These are phyloP conservation scores for Arthromyces matolae DNA, from an alignment of 768 basidiomycete species.

Conservation along the genomic window DNA sequence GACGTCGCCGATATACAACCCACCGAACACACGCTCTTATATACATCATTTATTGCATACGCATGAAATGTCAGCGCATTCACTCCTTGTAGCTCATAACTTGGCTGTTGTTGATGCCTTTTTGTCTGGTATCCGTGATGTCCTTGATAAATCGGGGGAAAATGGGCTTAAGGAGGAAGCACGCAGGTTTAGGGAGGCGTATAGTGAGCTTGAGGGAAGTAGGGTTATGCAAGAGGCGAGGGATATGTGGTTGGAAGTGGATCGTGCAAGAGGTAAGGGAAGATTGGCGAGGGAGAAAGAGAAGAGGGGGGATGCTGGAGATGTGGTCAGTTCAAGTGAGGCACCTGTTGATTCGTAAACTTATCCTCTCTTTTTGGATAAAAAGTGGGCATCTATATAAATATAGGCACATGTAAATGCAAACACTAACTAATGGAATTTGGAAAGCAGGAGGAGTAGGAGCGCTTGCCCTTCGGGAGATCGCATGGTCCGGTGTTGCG, in stretches of 20 bases:
- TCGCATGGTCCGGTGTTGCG: no score
- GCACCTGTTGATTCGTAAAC: no score
- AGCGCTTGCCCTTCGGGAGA: no score
- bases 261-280: conserved; percentile 71
- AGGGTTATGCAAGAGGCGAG: conserved; percentile 46
- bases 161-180: conserved; percentile 43
- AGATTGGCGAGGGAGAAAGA: conserved; percentile 62
- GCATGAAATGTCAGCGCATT: conserved; percentile 87
- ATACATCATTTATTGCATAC: conserved; percentile 83
- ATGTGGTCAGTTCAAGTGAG: no score
- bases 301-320: conserved; percentile 29
- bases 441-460: no score
- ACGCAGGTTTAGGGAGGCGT: conserved; percentile 29
- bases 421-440: no score
- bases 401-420: no score
- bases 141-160: conserved; percentile 34
- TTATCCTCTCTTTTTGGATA: no score
- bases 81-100: conserved; percentile 75
- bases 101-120: conserved; percentile 63
- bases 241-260: conserved; percentile 60
- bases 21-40: conserved; percentile 56
- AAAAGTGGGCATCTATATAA: no score
- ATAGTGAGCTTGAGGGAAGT: conserved; percentile 33
- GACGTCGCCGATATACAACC: conserved; percentile 17
- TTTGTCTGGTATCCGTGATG: conserved; percentile 51